Conservation (phyloP, 768 basidiomycete species). For the Tylopilus vinaceipallidus region DNA sequence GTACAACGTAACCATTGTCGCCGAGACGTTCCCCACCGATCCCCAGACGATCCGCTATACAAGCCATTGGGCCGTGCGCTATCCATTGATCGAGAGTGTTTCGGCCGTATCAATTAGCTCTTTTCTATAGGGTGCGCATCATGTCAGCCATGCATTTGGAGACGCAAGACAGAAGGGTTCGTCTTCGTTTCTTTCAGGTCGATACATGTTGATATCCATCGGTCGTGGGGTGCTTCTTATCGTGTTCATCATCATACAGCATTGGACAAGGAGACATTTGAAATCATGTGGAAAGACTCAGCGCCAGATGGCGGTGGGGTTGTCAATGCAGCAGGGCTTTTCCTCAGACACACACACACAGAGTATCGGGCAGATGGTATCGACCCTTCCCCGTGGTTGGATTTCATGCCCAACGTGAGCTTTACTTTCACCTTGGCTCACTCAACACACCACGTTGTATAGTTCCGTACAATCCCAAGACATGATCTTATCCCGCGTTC, state of each 20-base stretch:
- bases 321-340: conserved; percentile 49
- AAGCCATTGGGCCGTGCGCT: conserved; percentile 76
- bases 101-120: background rate
- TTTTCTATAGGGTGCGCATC: conserved; percentile 74
- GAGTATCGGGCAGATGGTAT: conserved; percentile 50
- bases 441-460: background rate
- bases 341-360: conserved; percentile 61
- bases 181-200: background rate
- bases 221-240: background rate
- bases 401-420: conserved; percentile 55
- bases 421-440: background rate
- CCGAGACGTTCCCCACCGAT: conserved; percentile 72
- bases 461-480: conserved; percentile 39
- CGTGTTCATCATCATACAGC: conserved; percentile 36
- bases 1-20: conserved; percentile 68
- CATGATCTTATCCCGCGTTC: conserved; percentile 42
- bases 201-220: background rate
- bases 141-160: conserved; percentile 57
- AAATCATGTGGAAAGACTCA: conserved; percentile 73
- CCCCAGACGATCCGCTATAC: conserved; percentile 73
- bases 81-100: background rate
- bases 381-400: conserved; percentile 34
- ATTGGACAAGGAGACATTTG: conserved; percentile 71
- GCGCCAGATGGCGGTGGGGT: conserved; percentile 44
- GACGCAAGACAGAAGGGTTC: conserved; percentile 57